Conservation (phyloP, 1,284 basidiomycete genomes). For the Sanghuangporus baumii region DNA sequence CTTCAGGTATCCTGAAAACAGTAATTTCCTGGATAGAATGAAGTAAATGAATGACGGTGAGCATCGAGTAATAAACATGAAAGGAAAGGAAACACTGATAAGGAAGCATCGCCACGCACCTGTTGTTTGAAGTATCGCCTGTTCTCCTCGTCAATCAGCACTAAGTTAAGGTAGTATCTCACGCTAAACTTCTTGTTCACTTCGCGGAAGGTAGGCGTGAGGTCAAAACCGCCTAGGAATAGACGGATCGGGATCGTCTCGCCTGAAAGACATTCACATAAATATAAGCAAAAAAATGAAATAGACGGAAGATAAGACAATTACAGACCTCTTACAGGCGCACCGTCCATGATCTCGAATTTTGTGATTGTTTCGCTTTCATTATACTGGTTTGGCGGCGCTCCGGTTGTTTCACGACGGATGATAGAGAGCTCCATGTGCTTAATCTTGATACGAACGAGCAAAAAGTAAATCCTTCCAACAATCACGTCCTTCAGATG, state of each 20-base stretch:
- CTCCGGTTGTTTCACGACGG: slow-evolving; percentile 92
- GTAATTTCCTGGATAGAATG: slow-evolving; percentile 29
- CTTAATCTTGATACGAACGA: slow-evolving; percentile 99
- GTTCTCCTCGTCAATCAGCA: slow-evolving; percentile 97
- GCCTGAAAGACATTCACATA: slow-evolving; percentile 38
- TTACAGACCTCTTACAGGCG: slow-evolving; percentile 78
- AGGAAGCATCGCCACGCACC: slow-evolving; percentile 32
- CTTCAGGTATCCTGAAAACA: slow-evolving; percentile 35
- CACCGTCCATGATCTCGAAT: slow-evolving; percentile 99
- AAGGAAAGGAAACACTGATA: neutral
- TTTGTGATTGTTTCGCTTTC: slow-evolving; percentile 99
- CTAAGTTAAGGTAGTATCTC: slow-evolving; percentile 94
- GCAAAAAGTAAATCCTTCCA: slow-evolving; percentile 98
- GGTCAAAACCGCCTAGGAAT: slow-evolving; percentile 96
- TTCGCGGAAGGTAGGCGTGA: slow-evolving; percentile 97
- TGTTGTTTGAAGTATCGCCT: slow-evolving; percentile 92
- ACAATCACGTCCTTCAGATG: slow-evolving; percentile 99
- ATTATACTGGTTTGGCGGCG: slow-evolving; percentile 97
- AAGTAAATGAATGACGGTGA: slow-evolving; percentile 2
- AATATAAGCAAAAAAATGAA: neutral
- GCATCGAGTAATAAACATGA: neutral
- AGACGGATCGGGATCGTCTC: slow-evolving; percentile 98
- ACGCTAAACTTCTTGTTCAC: slow-evolving; percentile 99
- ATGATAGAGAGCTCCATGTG: slow-evolving; percentile 99
- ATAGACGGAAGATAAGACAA: neutral